A percentile compares a stretch with the other conserved stretches of the same genome.
phyloP scores from a whole-genome alignment of 1,139 yeast genomes.

The Saccharomyces hybrid region DNA sequence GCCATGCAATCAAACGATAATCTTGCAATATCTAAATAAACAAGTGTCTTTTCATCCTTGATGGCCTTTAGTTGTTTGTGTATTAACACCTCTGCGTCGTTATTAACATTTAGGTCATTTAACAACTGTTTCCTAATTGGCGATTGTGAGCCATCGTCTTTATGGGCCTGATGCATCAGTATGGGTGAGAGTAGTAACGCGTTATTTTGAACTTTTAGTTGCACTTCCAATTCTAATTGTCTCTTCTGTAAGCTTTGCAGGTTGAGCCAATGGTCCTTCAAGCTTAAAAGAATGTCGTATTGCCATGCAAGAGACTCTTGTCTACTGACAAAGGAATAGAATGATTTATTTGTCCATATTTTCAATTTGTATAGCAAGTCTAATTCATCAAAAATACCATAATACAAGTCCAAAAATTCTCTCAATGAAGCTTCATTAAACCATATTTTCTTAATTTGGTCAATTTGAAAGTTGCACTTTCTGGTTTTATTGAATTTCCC shows the following conservation, averaged over 20 bases:
- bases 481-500: conserved; percentile 12
- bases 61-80: conserved; percentile 28
- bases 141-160: conserved; percentile 10
- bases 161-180: conserved; percentile 4
- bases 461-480: conserved; percentile 5
- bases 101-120: conserved; percentile 25
- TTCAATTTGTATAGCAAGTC: conserved; percentile 47
- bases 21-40: conserved; percentile 34
- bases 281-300: conserved; percentile 47
- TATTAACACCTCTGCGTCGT: conserved; percentile 10
- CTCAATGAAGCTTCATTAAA: conserved; percentile 39
- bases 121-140: conserved; percentile 30
- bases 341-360: conserved; percentile 36
- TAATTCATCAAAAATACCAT: conserved; percentile 56
- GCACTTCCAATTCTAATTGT: conserved; percentile 35
- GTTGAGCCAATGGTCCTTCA: conserved; percentile 41
- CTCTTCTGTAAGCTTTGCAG: conserved; percentile 37
- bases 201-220: conserved; percentile 29
- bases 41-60: conserved; percentile 30
- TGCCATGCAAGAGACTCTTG: conserved; percentile 63
- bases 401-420: conserved; percentile 48
- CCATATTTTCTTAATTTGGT: conserved; percentile 27
- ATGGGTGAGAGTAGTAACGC: conserved; percentile 25
- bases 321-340: conserved; percentile 36
- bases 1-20: conserved; percentile 38